Conservation (phyloP, 805 yeast species). For the Hanseniaspora osmophila region DNA sequence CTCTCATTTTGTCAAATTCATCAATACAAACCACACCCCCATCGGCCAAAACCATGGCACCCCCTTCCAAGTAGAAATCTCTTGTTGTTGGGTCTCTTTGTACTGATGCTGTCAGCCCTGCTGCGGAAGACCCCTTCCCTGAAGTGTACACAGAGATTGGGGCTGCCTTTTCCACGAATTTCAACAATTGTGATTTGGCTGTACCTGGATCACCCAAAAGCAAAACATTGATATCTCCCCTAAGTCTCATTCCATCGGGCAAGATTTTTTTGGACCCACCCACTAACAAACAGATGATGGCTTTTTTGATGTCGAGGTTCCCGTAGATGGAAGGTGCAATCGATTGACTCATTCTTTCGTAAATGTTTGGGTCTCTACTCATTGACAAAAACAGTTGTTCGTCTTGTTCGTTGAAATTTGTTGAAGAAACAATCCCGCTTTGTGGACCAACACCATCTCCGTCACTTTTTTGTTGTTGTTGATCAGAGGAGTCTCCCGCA, state of each 20-base stretch:
- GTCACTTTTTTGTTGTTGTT: background rate
- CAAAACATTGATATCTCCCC: constrained; percentile 94
- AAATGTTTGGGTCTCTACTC: constrained; percentile 72
- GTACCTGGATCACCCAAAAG: constrained; percentile 98
- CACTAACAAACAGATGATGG: constrained; percentile 80
- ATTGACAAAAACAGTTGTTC: constrained; percentile 78
- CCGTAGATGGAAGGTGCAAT: constrained; percentile 97
- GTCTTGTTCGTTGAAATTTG: constrained; percentile 76
- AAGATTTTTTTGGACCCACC: constrained; percentile 87
- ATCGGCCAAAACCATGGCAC: constrained; percentile 99
- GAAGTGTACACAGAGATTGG: constrained; percentile 94
- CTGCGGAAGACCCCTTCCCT: constrained; percentile 98
- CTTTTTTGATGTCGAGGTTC: constrained; percentile 79
- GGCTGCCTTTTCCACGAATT: constrained; percentile 87
- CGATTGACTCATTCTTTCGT: constrained; percentile 70
- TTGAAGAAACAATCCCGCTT: constrained; percentile 10
- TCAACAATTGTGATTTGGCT: constrained; percentile 89
- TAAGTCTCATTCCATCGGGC: constrained; percentile 90
- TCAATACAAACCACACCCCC: constrained; percentile 99
- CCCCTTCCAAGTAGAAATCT: constrained; percentile 94
- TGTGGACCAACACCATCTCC: background rate
- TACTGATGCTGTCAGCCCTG: constrained; percentile 96
- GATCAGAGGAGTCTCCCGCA: background rate
- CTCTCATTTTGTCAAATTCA: constrained; percentile 98
- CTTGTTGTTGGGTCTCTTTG: constrained; percentile 80